Evolutionary conservation across 495 filamentous ascomycete species (phyloP), one percentile per base, ranked within the genome.

Genomic region (Neurospora intermedia): DNA sequence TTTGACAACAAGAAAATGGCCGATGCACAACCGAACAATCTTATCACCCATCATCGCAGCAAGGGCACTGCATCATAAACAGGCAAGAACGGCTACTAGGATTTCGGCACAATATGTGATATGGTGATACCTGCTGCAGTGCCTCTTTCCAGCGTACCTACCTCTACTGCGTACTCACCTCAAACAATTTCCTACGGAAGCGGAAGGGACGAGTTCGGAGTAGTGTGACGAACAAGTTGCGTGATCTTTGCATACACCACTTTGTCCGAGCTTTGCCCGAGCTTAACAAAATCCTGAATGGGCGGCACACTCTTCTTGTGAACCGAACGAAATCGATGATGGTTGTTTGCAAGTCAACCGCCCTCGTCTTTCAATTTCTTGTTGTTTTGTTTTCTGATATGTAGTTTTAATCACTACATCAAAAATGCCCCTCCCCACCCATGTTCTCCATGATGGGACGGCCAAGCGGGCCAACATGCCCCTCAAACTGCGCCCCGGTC

Each of bases 201-300:
- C 27, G 54, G 27, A 18, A 66, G 54, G 54, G 54, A 59, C 48
- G 48, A 59, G 23, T 13, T 59, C 48, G 48, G 48, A 62, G 54
- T 62, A 31, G 54, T 62, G 54, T 62, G 54, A 66, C 54, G 54
- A 62, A 15, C 54, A 66, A 66, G 54, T 66, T 66, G 54, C 54
- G 54, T 66, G 54, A 69, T 41, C 69, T 18, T 23, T 39, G 54
- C 73, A 71, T 38, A 71, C 71, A 43, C 23, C 39, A 48, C 38
- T 41, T 18, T 54, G 40, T 59, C 73, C 73, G 73, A 74, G 73
- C 73, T 74, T 66, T 72, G 69, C 70, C 73, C 73, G 73, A 74
- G 54, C 42, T 8, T 35, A 18, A 43, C 69, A 27, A 35, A 66
- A 38, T 66, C 15, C 15, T 5, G 27, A 66, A 6, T 66, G 8